Conservation (phyloP, 148 eudicot genomes). For the Diospyros kaki region DNA sequence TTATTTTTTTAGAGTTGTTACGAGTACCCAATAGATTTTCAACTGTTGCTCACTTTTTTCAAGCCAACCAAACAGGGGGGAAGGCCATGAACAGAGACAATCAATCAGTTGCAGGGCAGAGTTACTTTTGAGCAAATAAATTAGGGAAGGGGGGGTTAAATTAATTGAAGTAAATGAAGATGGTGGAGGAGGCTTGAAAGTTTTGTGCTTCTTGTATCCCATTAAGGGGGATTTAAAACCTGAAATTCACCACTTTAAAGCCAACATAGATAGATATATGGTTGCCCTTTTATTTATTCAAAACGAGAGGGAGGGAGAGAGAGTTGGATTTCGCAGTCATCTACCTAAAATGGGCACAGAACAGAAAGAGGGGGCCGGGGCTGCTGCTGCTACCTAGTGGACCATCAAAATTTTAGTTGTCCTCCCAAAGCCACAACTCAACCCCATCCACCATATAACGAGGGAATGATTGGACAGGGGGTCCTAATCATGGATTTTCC, state of each 20-base stretch:
- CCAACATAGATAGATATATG: background rate
- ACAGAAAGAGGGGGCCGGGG: too few species aligned
- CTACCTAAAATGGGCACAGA: constrained; percentile 7
- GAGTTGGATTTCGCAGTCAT: constrained; percentile 1
- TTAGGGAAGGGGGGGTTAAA: too few species aligned
- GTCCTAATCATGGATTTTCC: constrained; percentile 28
- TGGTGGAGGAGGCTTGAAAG: too few species aligned
- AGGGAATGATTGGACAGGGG: constrained; percentile 26
- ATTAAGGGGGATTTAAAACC: background rate
- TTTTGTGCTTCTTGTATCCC: background rate
- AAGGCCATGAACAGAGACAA: too few species aligned
- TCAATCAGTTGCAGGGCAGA: too few species aligned
- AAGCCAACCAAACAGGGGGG: too few species aligned
- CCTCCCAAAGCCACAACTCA: constrained; percentile 8
- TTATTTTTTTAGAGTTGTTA: too few species aligned
- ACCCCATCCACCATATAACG: constrained; percentile 21
- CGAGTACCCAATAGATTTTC: too few species aligned
- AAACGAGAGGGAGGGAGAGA: too few species aligned
- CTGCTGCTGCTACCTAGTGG: constrained; percentile 12
- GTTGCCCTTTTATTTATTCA: background rate
- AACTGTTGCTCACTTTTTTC: too few species aligned
- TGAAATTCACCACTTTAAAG: constrained; percentile 3
- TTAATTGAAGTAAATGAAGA: too few species aligned
- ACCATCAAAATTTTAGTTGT: constrained; percentile 9
- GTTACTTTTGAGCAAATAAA: too few species aligned